phyloP scores from a whole-genome alignment of 2,329 filamentous ascomycete species.

The Magnaporthiopsis incrustans region DNA sequence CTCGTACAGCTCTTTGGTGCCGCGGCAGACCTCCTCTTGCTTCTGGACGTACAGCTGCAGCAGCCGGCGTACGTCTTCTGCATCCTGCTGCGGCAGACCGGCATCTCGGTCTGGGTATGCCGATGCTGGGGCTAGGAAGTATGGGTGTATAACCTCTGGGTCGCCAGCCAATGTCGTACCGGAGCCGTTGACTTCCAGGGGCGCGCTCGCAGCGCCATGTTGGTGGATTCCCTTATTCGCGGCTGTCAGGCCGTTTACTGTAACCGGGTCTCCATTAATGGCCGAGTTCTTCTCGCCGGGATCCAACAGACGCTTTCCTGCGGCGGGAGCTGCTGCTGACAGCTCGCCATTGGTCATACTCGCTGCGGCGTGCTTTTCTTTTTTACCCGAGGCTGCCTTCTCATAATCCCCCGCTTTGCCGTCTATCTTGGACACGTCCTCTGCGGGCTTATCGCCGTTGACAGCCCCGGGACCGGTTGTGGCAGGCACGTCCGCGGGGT shows the following conservation, averaged over 20 bases:
- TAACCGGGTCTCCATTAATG: not conserved
- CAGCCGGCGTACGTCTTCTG: constrained; percentile 68
- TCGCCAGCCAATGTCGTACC: not conserved
- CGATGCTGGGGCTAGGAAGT: constrained; percentile 59
- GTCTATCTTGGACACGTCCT: not conserved
- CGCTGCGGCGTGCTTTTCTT: not conserved
- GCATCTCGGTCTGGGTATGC: constrained; percentile 61
- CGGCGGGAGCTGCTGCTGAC: not conserved
- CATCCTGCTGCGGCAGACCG: constrained; percentile 64
- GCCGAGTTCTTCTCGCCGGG: not conserved
- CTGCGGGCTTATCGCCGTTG: not conserved
- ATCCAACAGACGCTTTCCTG: not conserved
- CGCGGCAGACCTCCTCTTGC: constrained; percentile 74
- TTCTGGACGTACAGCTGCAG: constrained; percentile 75
- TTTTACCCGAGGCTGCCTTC: not conserved
- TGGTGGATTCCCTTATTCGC: not conserved
- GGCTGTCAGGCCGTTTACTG: not conserved
- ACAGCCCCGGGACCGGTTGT: not conserved
- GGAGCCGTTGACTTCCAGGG: not conserved
- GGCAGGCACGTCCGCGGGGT: not conserved
- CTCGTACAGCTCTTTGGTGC: constrained; percentile 57
- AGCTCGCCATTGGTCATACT: not conserved
- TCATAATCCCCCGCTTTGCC: constrained; percentile 6
- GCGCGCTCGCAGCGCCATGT: not conserved
- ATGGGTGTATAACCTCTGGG: constrained; percentile 59